Conservation (phyloP, 495 filamentous ascomycete genomes). For the Penicillium maclennaniae region DNA sequence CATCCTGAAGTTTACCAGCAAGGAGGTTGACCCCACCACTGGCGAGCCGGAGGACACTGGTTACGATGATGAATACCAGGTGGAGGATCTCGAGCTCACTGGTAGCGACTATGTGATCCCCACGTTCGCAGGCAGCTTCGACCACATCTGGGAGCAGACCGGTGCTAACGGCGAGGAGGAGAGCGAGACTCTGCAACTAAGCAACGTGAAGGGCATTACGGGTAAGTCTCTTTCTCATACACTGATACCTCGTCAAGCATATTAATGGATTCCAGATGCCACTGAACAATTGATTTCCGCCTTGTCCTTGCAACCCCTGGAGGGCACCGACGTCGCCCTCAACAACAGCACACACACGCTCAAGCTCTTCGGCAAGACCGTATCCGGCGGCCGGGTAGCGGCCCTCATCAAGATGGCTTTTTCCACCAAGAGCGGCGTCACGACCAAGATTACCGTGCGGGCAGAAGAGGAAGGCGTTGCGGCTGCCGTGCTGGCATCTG, state of each 20-base stretch:
- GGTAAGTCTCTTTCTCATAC: constrained; percentile 54
- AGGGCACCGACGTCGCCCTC: constrained; percentile 85
- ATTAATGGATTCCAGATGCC: constrained; percentile 65
- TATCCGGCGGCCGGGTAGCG: constrained; percentile 84
- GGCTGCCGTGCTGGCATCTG: constrained; percentile 73
- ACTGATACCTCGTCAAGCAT: not conserved
- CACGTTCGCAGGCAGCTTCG: constrained; percentile 89
- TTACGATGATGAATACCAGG: constrained; percentile 97
- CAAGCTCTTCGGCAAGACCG: constrained; percentile 93
- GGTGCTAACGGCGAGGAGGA: constrained; percentile 84
- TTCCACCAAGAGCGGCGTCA: constrained; percentile 86
- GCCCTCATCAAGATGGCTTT: constrained; percentile 90
- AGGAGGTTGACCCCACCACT: constrained; percentile 95
- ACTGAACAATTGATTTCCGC: constrained; percentile 84
- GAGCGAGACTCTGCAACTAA: constrained; percentile 86
- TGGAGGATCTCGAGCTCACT: constrained; percentile 86
- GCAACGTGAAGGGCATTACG: constrained; percentile 84
- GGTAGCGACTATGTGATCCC: constrained; percentile 94
- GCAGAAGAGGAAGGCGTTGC: constrained; percentile 92
- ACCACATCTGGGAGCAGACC: constrained; percentile 94
- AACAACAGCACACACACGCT: constrained; percentile 88
- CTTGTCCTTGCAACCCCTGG: constrained; percentile 87
- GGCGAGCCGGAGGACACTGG: constrained; percentile 86
- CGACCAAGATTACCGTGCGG: constrained; percentile 86
- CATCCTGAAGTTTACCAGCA: constrained; percentile 91